Evolutionary conservation across 176 grass and related monocot species (phyloP).

Genomic region (Saccharum officinarum): DNA sequence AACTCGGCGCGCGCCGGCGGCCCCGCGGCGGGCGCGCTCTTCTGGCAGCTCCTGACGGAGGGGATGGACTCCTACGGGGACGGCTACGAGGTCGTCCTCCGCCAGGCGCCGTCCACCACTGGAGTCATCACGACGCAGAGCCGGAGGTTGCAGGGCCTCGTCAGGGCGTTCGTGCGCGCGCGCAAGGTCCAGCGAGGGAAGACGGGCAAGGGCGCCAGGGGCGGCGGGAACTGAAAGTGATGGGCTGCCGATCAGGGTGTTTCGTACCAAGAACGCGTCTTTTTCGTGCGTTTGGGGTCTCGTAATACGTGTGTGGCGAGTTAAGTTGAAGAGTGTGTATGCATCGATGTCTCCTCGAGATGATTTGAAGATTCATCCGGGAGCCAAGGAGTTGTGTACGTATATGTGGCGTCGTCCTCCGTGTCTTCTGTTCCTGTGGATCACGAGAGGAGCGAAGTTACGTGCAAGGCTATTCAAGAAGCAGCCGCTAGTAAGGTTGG

Average conservation of each 20-base stretch:
- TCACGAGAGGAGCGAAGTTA: constrained; percentile 3
- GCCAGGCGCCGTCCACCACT: constrained; percentile 54
- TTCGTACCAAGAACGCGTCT: background rate
- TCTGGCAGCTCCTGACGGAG: constrained; percentile 80
- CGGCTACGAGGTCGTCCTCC: constrained; percentile 83
- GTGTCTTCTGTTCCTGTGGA: constrained; percentile 22
- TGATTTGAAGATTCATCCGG: constrained; percentile 86
- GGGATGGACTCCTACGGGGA: constrained; percentile 92
- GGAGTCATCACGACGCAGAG: constrained; percentile 65
- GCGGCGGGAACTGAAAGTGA: constrained; percentile 19
- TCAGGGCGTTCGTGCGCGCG: constrained; percentile 39
- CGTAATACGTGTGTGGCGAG: background rate
- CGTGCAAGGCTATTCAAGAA: constrained; percentile 9
- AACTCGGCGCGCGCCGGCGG: constrained; percentile 61
- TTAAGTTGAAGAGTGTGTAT: background rate
- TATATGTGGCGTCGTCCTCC: constrained; percentile 19
- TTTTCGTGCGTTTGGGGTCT: background rate
- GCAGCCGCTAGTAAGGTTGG: background rate
- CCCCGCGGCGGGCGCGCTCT: constrained; percentile 57
- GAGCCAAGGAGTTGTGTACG: constrained; percentile 27
- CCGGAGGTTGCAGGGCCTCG: constrained; percentile 50
- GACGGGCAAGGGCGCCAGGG: constrained; percentile 2
- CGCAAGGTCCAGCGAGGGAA: constrained; percentile 19
- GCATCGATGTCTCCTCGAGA: constrained; percentile 57
- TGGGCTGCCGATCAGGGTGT: background rate